A percentile compares a stretch with the other conserved stretches of the same genome.
phyloP scores from a whole-genome alignment of 352 stramenopile species.

The Globisporangium radiosum region DNA sequence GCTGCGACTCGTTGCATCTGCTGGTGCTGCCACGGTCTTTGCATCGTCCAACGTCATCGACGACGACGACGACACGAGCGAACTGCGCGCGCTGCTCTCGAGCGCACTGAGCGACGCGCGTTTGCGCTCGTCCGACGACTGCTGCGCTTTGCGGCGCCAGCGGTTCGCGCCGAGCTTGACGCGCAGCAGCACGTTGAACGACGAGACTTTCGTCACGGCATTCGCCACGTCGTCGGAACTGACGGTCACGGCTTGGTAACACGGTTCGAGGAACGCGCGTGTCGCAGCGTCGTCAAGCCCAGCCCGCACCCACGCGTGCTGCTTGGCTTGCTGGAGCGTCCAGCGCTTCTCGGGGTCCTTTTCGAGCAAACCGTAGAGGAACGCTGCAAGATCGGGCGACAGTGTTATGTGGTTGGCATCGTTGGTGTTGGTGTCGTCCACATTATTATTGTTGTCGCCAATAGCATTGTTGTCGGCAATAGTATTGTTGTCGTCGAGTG shows the following conservation, averaged over 20 bases:
- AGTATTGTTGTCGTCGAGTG: slow-evolving; percentile 19
- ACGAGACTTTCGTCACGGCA: slow-evolving; percentile 68
- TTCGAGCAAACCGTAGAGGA: slow-evolving; percentile 62
- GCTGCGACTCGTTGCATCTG: not conserved
- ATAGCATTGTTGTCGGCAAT: slow-evolving; percentile 21
- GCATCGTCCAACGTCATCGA: too few species aligned
- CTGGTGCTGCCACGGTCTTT: too few species aligned
- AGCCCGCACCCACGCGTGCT: slow-evolving; percentile 59
- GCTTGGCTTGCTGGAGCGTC: slow-evolving; percentile 62
- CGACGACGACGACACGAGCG: not conserved
- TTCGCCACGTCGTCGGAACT: slow-evolving; percentile 50
- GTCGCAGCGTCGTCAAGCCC: slow-evolving; percentile 32
- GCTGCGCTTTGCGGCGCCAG: slow-evolving; percentile 67
- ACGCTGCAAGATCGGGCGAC: not conserved
- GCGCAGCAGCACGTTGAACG: slow-evolving; percentile 66
- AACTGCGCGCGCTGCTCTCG: slow-evolving; percentile 5
- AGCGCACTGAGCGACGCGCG: slow-evolving; percentile 21
- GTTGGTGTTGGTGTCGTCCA: not conserved
- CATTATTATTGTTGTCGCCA: slow-evolving; percentile 11
- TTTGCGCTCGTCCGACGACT: slow-evolving; percentile 45
- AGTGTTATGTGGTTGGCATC: too few species aligned
- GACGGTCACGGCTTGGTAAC: slow-evolving; percentile 50
- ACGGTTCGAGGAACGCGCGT: slow-evolving; percentile 39
- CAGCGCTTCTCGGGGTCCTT: slow-evolving; percentile 70
- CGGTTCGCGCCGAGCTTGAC: slow-evolving; percentile 75